Evolutionary conservation across 305 asterid genomes (phyloP).

Genomic region (Fraxinus greggii): DNA sequence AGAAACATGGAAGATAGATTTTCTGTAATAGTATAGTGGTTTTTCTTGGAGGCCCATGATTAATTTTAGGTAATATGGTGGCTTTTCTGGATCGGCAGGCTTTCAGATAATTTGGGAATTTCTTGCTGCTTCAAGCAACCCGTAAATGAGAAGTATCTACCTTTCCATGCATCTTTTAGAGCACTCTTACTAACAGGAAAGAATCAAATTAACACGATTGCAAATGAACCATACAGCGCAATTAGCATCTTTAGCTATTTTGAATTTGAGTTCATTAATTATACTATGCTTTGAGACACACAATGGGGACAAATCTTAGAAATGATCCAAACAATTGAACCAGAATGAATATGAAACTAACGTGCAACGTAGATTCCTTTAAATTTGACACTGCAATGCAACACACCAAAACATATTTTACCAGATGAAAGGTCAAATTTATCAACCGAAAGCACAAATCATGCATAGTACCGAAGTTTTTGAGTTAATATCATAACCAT

Average conservation of each 20-base stretch:
- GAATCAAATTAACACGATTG: background rate
- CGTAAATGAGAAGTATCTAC: background rate
- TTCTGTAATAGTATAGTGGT: background rate
- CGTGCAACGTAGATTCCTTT: background rate
- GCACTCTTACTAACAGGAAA: background rate
- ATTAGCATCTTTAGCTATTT: background rate
- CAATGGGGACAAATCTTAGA: background rate
- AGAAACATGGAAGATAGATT: slow-evolving; percentile 3
- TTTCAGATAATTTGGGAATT: background rate
- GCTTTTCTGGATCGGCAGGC: background rate
- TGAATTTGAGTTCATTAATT: slow-evolving; percentile 2
- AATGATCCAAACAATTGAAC: slow-evolving; percentile 10
- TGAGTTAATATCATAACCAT: background rate
- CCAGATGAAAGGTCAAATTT: slow-evolving; percentile 7
- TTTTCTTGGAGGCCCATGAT: slow-evolving; percentile 3
- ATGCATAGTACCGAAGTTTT: background rate
- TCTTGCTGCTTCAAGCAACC: background rate
- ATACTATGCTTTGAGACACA: background rate
- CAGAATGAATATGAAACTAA: slow-evolving; percentile 6
- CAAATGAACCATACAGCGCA: background rate
- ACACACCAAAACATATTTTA: background rate
- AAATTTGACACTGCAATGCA: background rate
- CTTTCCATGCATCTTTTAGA: background rate
- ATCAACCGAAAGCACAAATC: background rate
- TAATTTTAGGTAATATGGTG: background rate